Base-by-base conservation (phyloP, 1,284 basidiomycete species). In the Tetrapyrgos nigripes region DNA sequence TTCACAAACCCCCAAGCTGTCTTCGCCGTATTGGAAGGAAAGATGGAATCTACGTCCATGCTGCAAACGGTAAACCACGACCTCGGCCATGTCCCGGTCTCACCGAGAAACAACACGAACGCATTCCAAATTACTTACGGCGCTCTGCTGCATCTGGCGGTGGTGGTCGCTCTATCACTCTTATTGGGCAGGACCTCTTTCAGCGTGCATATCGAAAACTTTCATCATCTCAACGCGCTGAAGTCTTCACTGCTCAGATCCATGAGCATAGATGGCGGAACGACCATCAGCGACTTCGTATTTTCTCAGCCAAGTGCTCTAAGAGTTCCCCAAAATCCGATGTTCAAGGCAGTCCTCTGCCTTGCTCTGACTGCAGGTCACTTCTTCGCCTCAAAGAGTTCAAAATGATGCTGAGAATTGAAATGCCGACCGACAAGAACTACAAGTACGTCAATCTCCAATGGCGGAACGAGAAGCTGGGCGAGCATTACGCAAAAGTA, bases 81-180 rank as follows among this genome's bases (percentile, higher is more conserved):
- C 54, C 29, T 27, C 46, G 14, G 3, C 58, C 62, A 14, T 62
- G 62, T 51, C 58, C 57, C 40, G 62, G 62, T n/a, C 37, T 64
- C 13, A 57, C 53, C 9, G 27, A 48, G 6, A 47, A 6, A 4
- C 26, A 62, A 23, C 27, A 62, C 19, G 10, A 21, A 1, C 35
- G 43, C 10, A 57, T 64, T 29, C 19, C 57, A 14, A 17, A 4
- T 17, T 64, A 54, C 26, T 46, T 55, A 9, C 1, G 26, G 9
- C 46, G 45, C 5, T 23, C 54, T 48, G 45, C 46, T 24, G 54
- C 46, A 23, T 37, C 31, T 26, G 54, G 54, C 8, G 54, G 54
- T 35, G 54, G 54, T 33, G n/a, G 35, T 5, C 27, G 50, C 13
- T 54, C 50, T 14, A 37, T 53, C 3, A 53, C 55, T 27, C 19